Evolutionary conservation across 805 yeast species (phyloP).

Genomic region (Teunomyces tritomae): DNA sequence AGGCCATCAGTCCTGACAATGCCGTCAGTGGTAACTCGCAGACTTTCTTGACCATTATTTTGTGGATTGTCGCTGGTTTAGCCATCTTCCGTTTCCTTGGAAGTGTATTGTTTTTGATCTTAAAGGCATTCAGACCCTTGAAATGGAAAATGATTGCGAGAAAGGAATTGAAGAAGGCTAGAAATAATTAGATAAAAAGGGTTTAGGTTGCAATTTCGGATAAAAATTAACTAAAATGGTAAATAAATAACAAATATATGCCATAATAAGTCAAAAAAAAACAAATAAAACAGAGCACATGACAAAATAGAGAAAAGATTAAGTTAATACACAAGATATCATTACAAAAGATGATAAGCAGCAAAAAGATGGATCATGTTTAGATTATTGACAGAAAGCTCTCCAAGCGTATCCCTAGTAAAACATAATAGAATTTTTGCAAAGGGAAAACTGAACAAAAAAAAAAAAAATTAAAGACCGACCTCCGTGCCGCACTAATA

Average conservation of each 20-base stretch:
- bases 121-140: constrained; percentile 37
- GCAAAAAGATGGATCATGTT: too few species aligned
- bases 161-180: constrained; percentile 11
- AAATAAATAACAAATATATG: not conserved
- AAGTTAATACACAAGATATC: too few species aligned
- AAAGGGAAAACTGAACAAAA: too few species aligned
- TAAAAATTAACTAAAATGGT: not conserved
- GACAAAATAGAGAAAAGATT: too few species aligned
- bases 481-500: too few species aligned
- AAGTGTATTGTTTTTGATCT: constrained; percentile 54
- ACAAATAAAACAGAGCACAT: too few species aligned
- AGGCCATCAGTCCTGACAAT: constrained; percentile 24
- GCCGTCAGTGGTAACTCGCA: constrained; percentile 48
- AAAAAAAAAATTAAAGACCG: too few species aligned
- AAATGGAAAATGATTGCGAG: constrained; percentile 34
- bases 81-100: constrained; percentile 84
- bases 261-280: not conserved
- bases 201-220: not conserved
- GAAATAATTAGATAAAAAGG: constrained; percentile 4
- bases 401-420: too few species aligned
- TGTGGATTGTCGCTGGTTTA: constrained; percentile 91
- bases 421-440: too few species aligned
- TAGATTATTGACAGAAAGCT: too few species aligned
- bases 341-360: too few species aligned
- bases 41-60: constrained; percentile 74